Evolutionary conservation across 1,284 basidiomycete species (phyloP).

Genomic region (Ceratobasidium sp.): DNA sequence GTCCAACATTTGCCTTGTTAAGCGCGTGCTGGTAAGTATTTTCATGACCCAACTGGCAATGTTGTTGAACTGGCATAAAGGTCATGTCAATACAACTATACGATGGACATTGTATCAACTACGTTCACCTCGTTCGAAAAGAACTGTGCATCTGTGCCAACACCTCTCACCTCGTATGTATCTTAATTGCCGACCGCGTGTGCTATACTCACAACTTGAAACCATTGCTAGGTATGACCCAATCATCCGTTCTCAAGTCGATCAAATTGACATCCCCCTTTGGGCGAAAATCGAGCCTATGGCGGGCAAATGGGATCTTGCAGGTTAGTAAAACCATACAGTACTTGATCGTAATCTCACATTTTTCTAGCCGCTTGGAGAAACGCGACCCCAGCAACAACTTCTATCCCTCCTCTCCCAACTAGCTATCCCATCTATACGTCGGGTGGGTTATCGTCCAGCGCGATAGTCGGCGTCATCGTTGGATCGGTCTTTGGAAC

Average conservation of each 20-base stretch:
- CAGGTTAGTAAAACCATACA: not conserved
- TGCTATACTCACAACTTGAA: not conserved
- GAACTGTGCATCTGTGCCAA: slow-evolving; percentile 12
- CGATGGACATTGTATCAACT: slow-evolving; percentile 27
- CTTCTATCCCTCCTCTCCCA: slow-evolving; percentile 7
- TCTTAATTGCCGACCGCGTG: no score
- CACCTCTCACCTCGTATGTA: slow-evolving; percentile 17
- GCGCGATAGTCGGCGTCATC: slow-evolving; percentile 27
- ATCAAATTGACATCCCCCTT: slow-evolving; percentile 11
- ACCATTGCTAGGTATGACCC: slow-evolving; percentile 15
- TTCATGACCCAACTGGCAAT: not conserved
- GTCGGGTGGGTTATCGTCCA: not conserved
- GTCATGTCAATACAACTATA: slow-evolving; percentile 40
- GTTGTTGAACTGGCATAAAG: slow-evolving; percentile 3
- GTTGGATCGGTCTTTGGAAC: slow-evolving; percentile 37
- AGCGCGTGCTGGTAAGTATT: slow-evolving; percentile 32
- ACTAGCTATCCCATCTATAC: slow-evolving; percentile 1
- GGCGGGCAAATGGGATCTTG: slow-evolving; percentile 32
- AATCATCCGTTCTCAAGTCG: not conserved
- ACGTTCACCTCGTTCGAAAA: slow-evolving; percentile 37
- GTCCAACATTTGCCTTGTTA: slow-evolving; percentile 35
- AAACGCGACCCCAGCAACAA: slow-evolving; percentile 6
- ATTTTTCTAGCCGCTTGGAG: slow-evolving; percentile 18
- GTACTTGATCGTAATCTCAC: not conserved
- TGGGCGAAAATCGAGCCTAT: slow-evolving; percentile 22